A percentile compares a stretch with the other conserved stretches of the same genome.
These are phyloP conservation scores for Ophiocordyceps camponoti-leonardi DNA, from an alignment of 2,329 filamentous ascomycete species.

Conservation along the genomic window DNA sequence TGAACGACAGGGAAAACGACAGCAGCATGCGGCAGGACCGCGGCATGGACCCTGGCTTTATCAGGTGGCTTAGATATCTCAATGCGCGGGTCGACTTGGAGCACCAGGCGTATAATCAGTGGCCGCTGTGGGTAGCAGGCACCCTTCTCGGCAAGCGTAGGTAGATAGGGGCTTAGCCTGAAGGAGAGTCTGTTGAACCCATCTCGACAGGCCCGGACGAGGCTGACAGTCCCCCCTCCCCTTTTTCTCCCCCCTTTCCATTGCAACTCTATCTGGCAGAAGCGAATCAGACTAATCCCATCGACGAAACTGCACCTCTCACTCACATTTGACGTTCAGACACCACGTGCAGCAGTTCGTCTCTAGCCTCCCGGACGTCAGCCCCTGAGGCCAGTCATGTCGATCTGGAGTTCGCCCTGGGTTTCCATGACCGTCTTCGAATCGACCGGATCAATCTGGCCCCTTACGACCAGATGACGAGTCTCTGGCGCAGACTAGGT, in stretches of 20 bases:
- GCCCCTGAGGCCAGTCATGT: background rate
- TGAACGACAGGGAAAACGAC: slow-evolving; percentile 23
- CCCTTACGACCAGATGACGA: background rate
- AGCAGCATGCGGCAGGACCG: slow-evolving; percentile 8
- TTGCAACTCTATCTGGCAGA: background rate
- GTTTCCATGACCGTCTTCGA: background rate
- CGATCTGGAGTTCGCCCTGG: background rate
- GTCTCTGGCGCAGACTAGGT: background rate
- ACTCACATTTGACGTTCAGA: background rate
- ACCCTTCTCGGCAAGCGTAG: slow-evolving; percentile 23
- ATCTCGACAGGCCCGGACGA: background rate
- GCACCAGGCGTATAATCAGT: slow-evolving; percentile 28
- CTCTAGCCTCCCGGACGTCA: background rate
- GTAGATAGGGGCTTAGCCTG: background rate
- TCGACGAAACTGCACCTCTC: background rate
- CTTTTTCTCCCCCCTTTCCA: no score
- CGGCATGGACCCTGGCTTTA: slow-evolving; percentile 23
- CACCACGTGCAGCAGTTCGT: background rate
- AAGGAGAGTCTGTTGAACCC: background rate
- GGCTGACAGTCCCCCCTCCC: background rate
- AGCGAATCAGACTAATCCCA: background rate
- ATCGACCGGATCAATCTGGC: background rate
- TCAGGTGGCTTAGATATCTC: slow-evolving; percentile 31
- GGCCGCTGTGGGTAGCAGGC: slow-evolving; percentile 38
- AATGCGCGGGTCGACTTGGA: slow-evolving; percentile 28